Conservation (phyloP, 2,329 filamentous ascomycete genomes). For the Penicillium sp. region DNA sequence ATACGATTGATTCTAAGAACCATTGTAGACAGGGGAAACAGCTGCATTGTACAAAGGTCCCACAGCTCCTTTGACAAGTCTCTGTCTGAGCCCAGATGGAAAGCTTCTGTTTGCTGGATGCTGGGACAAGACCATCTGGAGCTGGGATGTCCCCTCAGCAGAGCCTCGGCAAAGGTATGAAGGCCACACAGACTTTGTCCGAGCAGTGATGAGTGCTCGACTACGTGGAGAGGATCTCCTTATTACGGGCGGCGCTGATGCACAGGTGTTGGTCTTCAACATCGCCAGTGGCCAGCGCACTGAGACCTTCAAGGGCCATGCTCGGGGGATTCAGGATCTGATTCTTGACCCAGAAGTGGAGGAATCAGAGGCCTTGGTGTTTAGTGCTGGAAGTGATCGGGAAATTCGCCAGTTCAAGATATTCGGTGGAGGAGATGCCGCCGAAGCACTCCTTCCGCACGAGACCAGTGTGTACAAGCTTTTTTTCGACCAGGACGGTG, state of each 20-base stretch:
- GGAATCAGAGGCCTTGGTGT: constrained; percentile 54
- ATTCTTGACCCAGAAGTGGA: constrained; percentile 64
- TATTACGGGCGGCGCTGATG: constrained; percentile 74
- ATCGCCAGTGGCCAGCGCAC: constrained; percentile 65
- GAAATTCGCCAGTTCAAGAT: constrained; percentile 68
- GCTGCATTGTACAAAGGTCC: constrained; percentile 66
- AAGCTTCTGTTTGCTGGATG: constrained; percentile 76
- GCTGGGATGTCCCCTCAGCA: constrained; percentile 67
- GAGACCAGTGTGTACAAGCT: constrained; percentile 88
- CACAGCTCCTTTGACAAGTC: constrained; percentile 73
- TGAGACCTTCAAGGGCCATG: constrained; percentile 74
- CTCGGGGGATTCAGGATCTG: constrained; percentile 76
- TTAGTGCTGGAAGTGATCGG: constrained; percentile 78
- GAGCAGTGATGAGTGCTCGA: constrained; percentile 66
- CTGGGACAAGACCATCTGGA: constrained; percentile 93
- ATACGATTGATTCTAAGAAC: neutral
- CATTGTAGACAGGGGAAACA: constrained; percentile 45
- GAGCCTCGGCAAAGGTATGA: constrained; percentile 60
- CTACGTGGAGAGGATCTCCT: constrained; percentile 63
- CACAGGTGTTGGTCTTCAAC: constrained; percentile 83
- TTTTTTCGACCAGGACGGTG: constrained; percentile 68
- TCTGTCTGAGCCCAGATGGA: constrained; percentile 62
- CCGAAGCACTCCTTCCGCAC: constrained; percentile 69
- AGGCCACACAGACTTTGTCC: constrained; percentile 90
- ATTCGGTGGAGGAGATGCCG: constrained; percentile 44